Base-by-base conservation (phyloP, 257 asterid genomes). In the Plantago major region DNA sequence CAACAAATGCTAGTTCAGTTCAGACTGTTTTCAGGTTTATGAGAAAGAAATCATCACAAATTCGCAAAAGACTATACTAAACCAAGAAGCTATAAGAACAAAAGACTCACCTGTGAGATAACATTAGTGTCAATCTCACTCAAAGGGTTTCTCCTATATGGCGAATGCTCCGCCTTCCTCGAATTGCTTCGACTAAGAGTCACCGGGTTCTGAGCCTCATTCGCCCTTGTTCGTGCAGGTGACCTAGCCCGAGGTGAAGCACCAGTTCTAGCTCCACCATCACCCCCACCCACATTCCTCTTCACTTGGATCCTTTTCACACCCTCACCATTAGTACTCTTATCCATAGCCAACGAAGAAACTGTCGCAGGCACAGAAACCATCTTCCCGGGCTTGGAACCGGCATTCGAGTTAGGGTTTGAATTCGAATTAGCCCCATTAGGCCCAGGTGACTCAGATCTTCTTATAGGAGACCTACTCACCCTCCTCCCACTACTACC, bases 121-220 rank as follows among this genome's bases (percentile, higher is more conserved):
- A 67, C 67, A 57, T 79, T 93, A 73, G 75, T 82, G 74, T 89
- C 96, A 22, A 89, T 87, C 64, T 93, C 99, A 53, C 73, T 40
- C 43, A 89, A 74, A 38, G 99, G 99, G 40, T 89, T 93, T 69
- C 97, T 82, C 65, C 92, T 74, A 57, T 12, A 81, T 7, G 99
- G 99, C 19, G 99, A 93, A 40, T 69, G 72, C 52, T 89, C 99
- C 0, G 93, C 94, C 70, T 85, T 89, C 79, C 95, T 89, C 1
- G 97, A 93, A 78, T 93, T 93, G 87, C 89, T 93, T 42, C 99
- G 77, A 62, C 99, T 93, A 3, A 89, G 92, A 10, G 98, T 74
- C 37, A 69, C 9, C 0, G 88, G 84, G 43, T 54, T 71, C 30
- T 76, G 83, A 48, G 67, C 76, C 63, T 82, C 95, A 53, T 54